Evolutionary conservation across 2,329 filamentous ascomycete species (phyloP), one percentile per base, ranked within the genome.

Genomic region (Dactylellina cionopaga): DNA sequence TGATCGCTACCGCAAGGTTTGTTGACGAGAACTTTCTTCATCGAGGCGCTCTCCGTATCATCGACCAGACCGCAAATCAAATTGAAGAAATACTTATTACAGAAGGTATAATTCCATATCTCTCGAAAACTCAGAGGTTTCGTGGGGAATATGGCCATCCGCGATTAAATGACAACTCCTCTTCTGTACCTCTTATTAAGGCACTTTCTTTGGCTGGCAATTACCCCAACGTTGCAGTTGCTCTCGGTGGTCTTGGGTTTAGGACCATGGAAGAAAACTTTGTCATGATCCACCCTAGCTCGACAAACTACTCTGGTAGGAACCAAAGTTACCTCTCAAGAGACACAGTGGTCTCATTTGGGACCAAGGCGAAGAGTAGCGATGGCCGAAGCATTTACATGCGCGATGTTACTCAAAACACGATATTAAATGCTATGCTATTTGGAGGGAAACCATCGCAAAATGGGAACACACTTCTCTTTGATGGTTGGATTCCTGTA

Each of bases 131-230:
- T 5, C 27, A 75, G 10, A 58, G 72, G 31, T 72, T 55, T 25
- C 25, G 60, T 25, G 41, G 55, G 25, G 73, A 74, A 19, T 79
- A 80, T 46, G 81, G 82, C 3, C 77, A 78, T 25, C 39, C 72
- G 1, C 56, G 63, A 2, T 75, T 84, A 29, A 85, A 86, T 64
- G 74, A 77, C 25, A 83, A 85, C 75, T 83, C 83, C 2, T 64
- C 79, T 31, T 82, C 81, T 37, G 63, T 78, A 0, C 76, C 79
- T 0, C 78, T 86, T 24, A 79, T 85, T 59, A 84, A 83, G 66
- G 81, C 82, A 11, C 77, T 86, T n/a, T 74, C 82, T 2, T 71
- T 83, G 10, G 81, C 83, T 15, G 82, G 83, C 9, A 75, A 81
- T 19, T 80, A 82, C 62, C 82, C 83, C 1, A 84, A 85, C 54